Base-by-base conservation (phyloP, 768 basidiomycete genomes). In the Kwoniella dejecticola region DNA sequence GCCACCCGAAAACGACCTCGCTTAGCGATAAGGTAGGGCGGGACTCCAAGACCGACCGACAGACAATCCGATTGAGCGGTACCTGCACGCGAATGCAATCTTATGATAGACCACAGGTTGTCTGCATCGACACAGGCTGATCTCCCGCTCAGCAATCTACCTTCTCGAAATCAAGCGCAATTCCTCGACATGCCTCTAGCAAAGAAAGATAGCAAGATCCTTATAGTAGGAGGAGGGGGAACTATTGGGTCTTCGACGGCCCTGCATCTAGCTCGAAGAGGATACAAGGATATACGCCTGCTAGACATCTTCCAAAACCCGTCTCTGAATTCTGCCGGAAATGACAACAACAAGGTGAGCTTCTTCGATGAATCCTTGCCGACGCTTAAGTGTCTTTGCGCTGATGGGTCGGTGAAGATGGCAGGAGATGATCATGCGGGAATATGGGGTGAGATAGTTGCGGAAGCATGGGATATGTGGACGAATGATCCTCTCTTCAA, bases 271-370 rank as follows among this genome's bases (percentile, higher is more conserved):
- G 66, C 67, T 17, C 57, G 78, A 3, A 41, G 68, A 46, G 76
- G 78, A 0, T 77, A 72, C 63, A 69, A 47, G 10, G 49, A 79
- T 58, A 63, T 79, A 31, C 62, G 59, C 2, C 36, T 77, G 6
- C 56, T 77, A 42, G 77, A 79, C 57, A 41, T 53, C 3, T 79
- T 60, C 29, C 59, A 53, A 2, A 67, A 64, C 38, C 77, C 77
- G 1, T 68, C 66, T 3, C 56, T 55, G 5, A 60, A 74, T 21
- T 66, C 69, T 1, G 74, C 71, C 6, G 77, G 76, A 1, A 70
- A 70, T 54, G 77, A 79, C 52, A 57, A 76, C 13, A 79, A 79
- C 68, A 79, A 79, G 68, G 64, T 74, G n/a, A n/a, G n/a, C n/a
- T n/a, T n/a, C n/a, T n/a, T n/a, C n/a, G n/a, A n/a, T n/a, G n/a